phyloP scores from a whole-genome alignment of 2,329 filamentous ascomycete genomes.

The Amylocarpus encephaloides region DNA sequence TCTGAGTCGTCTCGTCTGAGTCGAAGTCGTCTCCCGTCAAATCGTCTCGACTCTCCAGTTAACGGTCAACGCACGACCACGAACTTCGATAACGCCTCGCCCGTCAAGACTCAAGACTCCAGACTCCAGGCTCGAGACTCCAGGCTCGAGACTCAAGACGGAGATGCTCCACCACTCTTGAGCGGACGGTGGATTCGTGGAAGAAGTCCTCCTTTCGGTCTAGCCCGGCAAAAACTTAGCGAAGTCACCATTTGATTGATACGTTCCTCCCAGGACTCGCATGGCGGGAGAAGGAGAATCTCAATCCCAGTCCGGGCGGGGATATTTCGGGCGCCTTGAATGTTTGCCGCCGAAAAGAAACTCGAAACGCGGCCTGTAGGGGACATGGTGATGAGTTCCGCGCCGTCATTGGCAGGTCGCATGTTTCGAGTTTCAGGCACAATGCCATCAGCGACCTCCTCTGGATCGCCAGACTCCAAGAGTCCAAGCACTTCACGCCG shows the following conservation, averaged over 20 bases:
- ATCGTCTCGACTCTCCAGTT: too few species aligned
- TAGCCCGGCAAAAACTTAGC: not conserved
- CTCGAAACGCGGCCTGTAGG: constrained; percentile 11
- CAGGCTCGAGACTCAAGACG: too few species aligned
- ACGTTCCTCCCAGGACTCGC: too few species aligned
- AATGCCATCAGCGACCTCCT: not conserved
- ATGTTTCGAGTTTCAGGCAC: constrained; percentile 19
- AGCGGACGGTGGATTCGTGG: not conserved
- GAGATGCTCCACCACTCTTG: not conserved
- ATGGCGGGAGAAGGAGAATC: not conserved
- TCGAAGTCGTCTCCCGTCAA: too few species aligned
- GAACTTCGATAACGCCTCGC: too few species aligned
- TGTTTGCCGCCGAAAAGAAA: constrained; percentile 7
- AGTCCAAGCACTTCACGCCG: not conserved
- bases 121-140: too few species aligned
- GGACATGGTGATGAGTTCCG: not conserved
- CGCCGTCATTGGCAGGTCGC: constrained; percentile 12
- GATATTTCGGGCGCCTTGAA: not conserved
- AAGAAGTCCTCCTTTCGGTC: too few species aligned
- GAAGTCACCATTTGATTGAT: too few species aligned
- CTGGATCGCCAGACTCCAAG: not conserved
- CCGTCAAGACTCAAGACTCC: too few species aligned
- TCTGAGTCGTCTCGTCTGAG: too few species aligned
- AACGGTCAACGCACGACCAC: too few species aligned
- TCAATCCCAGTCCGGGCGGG: not conserved